A percentile compares a stretch with the other conserved stretches of the same genome.
Evolutionary conservation across 176 grass and related monocot genomes (phyloP).

Genomic region (Oryza officinalis): DNA sequence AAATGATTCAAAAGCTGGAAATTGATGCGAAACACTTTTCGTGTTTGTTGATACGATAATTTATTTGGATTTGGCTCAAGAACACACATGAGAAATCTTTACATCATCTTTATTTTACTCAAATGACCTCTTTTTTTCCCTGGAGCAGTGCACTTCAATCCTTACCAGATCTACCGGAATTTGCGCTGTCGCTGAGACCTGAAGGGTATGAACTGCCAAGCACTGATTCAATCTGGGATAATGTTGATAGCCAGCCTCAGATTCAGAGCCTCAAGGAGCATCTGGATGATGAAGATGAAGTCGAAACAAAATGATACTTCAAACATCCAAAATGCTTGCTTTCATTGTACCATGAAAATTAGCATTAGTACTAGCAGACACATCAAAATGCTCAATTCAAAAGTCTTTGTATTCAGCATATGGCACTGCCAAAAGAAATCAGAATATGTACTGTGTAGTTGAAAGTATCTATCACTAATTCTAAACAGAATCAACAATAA

Average conservation of each 20-base stretch:
- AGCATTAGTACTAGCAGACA: neutral
- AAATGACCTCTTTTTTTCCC: slow-evolving; percentile 28
- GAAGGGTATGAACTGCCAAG: slow-evolving; percentile 75
- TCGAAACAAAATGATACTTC: slow-evolving; percentile 31
- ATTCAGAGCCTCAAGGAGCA: slow-evolving; percentile 86
- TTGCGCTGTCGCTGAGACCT: slow-evolving; percentile 75
- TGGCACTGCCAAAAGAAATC: neutral
- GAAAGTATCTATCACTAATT: slow-evolving; percentile 27
- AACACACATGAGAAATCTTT: neutral
- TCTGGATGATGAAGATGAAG: slow-evolving; percentile 68
- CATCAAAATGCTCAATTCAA: slow-evolving; percentile 16
- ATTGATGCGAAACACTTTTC: neutral
- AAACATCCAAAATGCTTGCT: slow-evolving; percentile 6
- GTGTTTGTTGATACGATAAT: neutral
- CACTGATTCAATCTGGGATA: slow-evolving; percentile 66
- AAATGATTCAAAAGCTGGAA: neutral
- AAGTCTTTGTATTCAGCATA: slow-evolving; percentile 27
- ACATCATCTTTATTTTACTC: slow-evolving; percentile 1
- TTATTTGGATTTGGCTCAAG: neutral
- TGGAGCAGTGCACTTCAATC: slow-evolving; percentile 65
- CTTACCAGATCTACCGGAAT: slow-evolving; percentile 88
- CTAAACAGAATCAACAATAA: slow-evolving; percentile 35
- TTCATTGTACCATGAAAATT: slow-evolving; percentile 30
- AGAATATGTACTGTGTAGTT: slow-evolving; percentile 27
- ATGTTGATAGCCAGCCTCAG: slow-evolving; percentile 63